Evolutionary conservation across 805 yeast species (phyloP), one percentile per base, ranked within the genome.

Genomic region (Wickerhamiella spandovensis): DNA sequence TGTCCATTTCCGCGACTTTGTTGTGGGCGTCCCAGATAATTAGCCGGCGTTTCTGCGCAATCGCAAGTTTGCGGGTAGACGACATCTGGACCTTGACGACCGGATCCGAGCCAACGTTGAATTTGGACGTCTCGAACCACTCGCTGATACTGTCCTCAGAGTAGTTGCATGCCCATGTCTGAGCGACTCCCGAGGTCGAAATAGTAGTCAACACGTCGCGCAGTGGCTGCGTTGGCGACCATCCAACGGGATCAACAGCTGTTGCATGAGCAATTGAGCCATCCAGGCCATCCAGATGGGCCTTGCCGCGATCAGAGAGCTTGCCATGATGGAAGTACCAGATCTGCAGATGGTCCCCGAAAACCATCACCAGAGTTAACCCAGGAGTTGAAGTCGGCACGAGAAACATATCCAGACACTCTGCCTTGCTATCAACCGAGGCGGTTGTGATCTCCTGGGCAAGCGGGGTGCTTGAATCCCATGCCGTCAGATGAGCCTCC

Each of bases 1-100:
- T 65, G 48, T 72, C 72, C 58, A 77, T 83, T 62, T 85, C 95
- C 48, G 85, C 65, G 1, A 84, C 78, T 3, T 81, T 77, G 28
- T 81, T 71, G 44, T 72, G 73, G 37, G 81, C 69, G 63, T 88
- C 95, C 95, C 95, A 90, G n/a, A 89, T 77, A 0, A 81, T 69
- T 42, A 90, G 64, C 5, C 77, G 76, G 1, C 68, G 51, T 17
- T 70, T 70, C 62, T 77, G 81, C n/a, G 83, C 81, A 32, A 87
- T 72, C 1, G 94, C 95, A 43, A 87, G 66, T 56, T 84, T 86
- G 47, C 79, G 77, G 9, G 82, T 76, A 0, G 92, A 79, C 0
- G 95, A 84, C 0, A 89, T 94, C 47, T 81, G 77, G 1, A 86
- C 72, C 46, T 71, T 70, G 13, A 75, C 63, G 7, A 46, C 43